phyloP scores from a whole-genome alignment of 2,329 filamentous ascomycete species.

The Penicillium oxalicum region DNA sequence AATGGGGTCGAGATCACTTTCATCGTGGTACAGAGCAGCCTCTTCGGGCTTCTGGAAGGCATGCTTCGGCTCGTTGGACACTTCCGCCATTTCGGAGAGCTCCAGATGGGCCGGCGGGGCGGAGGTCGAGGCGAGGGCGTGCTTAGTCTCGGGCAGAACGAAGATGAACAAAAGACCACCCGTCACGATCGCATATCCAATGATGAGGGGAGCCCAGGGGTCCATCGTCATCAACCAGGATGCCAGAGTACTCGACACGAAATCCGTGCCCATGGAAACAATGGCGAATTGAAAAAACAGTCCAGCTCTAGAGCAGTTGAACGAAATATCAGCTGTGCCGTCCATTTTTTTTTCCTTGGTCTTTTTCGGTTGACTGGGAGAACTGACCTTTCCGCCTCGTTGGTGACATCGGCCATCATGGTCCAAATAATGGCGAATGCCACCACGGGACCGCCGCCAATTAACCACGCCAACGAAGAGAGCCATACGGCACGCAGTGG shows the following conservation, averaged over 20 bases:
- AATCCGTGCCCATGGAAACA: conserved; percentile 36
- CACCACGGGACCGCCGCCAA: conserved; percentile 46
- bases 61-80: conserved; percentile 12
- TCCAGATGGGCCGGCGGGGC: conserved; percentile 21
- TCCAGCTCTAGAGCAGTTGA: conserved; percentile 23
- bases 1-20: conserved; percentile 11
- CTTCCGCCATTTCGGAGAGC: conserved; percentile 23
- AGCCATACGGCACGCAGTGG: conserved; percentile 46
- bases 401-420: conserved; percentile 48
- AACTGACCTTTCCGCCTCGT: conserved; percentile 38
- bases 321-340: no score
- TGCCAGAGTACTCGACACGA: conserved; percentile 34
- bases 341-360: no score
- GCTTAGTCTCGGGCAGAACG: conserved; percentile 37
- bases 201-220: conserved; percentile 37
- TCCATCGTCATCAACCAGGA: conserved; percentile 38
- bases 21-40: conserved; percentile 11
- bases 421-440: conserved; percentile 45
- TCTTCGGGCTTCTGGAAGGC: conserved; percentile 4
- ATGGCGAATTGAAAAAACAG: conserved; percentile 40
- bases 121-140: conserved; percentile 17
- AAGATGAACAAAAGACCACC: conserved; percentile 30
- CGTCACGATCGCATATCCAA: conserved; percentile 31
- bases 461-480: conserved; percentile 41
- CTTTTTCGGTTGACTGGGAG: no score